Evolutionary conservation across 2,329 filamentous ascomycete genomes (phyloP), one percentile per base, ranked within the genome.

Genomic region (Tolypocladium capitatum): DNA sequence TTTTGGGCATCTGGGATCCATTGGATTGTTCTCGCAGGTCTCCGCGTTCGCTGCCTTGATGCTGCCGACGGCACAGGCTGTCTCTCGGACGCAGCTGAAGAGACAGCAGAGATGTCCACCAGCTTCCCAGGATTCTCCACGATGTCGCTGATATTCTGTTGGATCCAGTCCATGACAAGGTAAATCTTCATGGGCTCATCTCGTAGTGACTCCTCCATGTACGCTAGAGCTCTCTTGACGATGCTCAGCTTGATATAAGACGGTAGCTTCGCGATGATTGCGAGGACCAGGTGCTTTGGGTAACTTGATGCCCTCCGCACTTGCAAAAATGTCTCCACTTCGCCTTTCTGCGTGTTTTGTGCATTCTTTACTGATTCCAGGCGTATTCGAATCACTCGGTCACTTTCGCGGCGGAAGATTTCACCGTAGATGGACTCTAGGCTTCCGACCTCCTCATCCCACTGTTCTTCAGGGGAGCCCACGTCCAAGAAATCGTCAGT

Each of bases 161-260:
- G 90, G 4, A 97, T 68, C 90, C 91, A 97, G 65, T 95, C 90
- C 46, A 91, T 76, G 13, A 94, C 74, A 54, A 86, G 86, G 65
- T 90, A 97, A 13, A 96, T 78, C 61, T 80, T 81, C 84, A 94
- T 95, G 35, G 88, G 86, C 60, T 94, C 88, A 24, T 88, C 91
- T 14, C 83, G 68, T 30, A 94, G 74, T 28, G 81, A 80, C 45
- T 81, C 75, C 45, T 79, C 70, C 2, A 89, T 81, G 60, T 91
- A 81, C 5, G 77, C 71, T 5, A 96, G 69, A 2, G 83, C 81
- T 63, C 85, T 82, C 56, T 86, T 83, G 57, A 92, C 79, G 34
- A 95, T 82, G 58, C 89, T 95, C 11, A 98, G 73, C 51, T 91
- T 86, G 59, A 97, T 94, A 59, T 98, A 95, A 4, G 92, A 88